phyloP scores from a whole-genome alignment of 768 basidiomycete species.

The Panus rudis region DNA sequence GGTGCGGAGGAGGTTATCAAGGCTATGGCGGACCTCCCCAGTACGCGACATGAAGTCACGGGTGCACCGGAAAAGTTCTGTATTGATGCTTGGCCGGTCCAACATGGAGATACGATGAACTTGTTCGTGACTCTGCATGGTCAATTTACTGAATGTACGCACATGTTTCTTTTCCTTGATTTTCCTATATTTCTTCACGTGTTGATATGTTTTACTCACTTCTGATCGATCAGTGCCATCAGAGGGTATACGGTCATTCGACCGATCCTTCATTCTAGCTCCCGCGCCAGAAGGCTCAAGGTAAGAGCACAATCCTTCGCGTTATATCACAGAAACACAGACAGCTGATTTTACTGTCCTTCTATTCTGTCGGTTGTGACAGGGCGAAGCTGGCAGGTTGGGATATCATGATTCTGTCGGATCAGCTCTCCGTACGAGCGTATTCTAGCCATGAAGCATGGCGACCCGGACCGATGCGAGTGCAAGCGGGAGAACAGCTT shows the following conservation, averaged over 20 bases:
- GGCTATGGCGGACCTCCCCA: conserved; percentile 58
- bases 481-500: conserved; percentile 44
- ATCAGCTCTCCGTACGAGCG: conserved; percentile 76
- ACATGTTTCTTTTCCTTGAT: neutral
- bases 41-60: conserved; percentile 76
- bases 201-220: neutral
- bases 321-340: too few relatives aligned
- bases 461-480: conserved; percentile 64
- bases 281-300: conserved; percentile 76
- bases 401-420: conserved; percentile 86
- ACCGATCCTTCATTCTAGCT: conserved; percentile 83
- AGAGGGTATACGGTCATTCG: conserved; percentile 85
- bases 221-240: conserved; percentile 44
- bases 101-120: conserved; percentile 47
- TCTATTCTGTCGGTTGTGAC: conserved; percentile 2
- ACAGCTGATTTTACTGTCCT: too few relatives aligned
- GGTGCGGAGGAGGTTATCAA: conserved; percentile 60
- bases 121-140: conserved; percentile 77
- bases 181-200: neutral
- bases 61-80: conserved; percentile 78
- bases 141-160: conserved; percentile 84
- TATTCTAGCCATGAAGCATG: conserved; percentile 82
- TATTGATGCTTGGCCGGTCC: conserved; percentile 79
- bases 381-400: conserved; percentile 81
- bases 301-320: conserved; percentile 44